Base-by-base conservation (phyloP, 1,284 basidiomycete genomes). In the Jaminaea rosea region DNA sequence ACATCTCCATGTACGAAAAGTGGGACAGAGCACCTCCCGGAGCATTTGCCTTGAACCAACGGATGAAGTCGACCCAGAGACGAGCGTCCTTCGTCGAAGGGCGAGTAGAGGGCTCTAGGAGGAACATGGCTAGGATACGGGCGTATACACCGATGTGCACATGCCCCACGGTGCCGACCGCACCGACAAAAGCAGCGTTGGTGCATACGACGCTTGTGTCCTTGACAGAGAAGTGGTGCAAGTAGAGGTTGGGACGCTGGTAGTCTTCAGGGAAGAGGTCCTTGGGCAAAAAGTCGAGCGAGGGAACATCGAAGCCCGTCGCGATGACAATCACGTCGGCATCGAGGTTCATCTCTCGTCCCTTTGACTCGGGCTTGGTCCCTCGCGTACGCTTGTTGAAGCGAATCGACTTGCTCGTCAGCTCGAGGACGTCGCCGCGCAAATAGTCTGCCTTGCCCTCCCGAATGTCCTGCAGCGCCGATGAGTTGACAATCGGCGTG, bases 231-330 rank as follows among this genome's bases (percentile, higher is more conserved):
- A 84, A 84, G 55, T 81, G 83, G 58, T 84, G 82, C 19, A 84
- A 75, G 59, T 84, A 84, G 59, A 83, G 69, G 55, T 82, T 79
- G 24, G 82, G 82, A 19, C 66, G 61, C 1, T 55, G 53, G 60
- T 83, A 83, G 15, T 76, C 78, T 46, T 81, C 78, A 0, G 82
- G 82, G 75, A 84, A 84, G 41, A 84, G 67, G n/a, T 82, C 79
- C 1, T 78, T 55, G 7, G 80, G 77, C 50, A 84, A 63, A 65
- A 84, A 84, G 44, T 79, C 77, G 32, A 83, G 65, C n/a, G 74
- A 71, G 0, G 82, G 82, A 41, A 79, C 77, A 62, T 81, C 75
- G 66, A 82, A 84, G 1, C 82, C 83, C 2, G 82, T 82, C 2
- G 83, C 83, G 19, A 84, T 71, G 8, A 84, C 79, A 32, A 84